Evolutionary conservation across 805 yeast species (phyloP).

Genomic region (Geotrichum ghanense): DNA sequence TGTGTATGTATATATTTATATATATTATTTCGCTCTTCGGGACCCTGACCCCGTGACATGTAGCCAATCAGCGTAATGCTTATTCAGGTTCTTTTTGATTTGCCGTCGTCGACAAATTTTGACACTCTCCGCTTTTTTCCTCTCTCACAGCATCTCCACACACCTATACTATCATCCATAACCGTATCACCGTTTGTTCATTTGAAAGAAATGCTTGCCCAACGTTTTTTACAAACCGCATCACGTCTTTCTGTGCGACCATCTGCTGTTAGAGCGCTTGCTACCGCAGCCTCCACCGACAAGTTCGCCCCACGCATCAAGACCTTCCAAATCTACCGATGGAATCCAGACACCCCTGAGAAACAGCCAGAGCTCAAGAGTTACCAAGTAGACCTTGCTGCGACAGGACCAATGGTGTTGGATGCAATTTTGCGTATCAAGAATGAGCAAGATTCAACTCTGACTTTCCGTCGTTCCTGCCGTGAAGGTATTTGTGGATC

Average conservation of each 20-base stretch:
- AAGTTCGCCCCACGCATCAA: slow-evolving; percentile 50
- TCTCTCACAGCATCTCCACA: too few relatives aligned
- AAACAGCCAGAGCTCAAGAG: slow-evolving; percentile 78
- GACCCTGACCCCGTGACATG: too few relatives aligned
- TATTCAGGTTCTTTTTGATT: too few relatives aligned
- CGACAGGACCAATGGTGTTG: slow-evolving; percentile 95
- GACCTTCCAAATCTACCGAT: slow-evolving; percentile 87
- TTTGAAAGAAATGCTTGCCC: neutral
- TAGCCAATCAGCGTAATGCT: too few relatives aligned
- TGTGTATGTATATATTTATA: too few relatives aligned
- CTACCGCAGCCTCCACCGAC: slow-evolving; percentile 37
- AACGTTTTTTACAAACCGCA: neutral
- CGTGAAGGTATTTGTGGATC: slow-evolving; percentile 99
- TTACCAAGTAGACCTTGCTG: slow-evolving; percentile 75
- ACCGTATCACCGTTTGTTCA: too few relatives aligned
- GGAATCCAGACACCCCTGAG: slow-evolving; percentile 96
- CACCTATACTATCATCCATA: too few relatives aligned
- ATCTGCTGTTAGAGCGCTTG: slow-evolving; percentile 3
- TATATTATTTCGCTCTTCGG: too few relatives aligned
- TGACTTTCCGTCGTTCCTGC: slow-evolving; percentile 96
- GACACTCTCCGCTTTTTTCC: too few relatives aligned
- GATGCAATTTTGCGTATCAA: slow-evolving; percentile 92
- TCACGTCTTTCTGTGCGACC: neutral
- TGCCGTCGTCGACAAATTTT: too few relatives aligned
- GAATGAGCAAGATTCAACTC: slow-evolving; percentile 91